Evolutionary conservation across 2,329 filamentous ascomycete genomes (phyloP), one percentile per base, ranked within the genome.

Genomic region (Colletotrichum tanaceti): DNA sequence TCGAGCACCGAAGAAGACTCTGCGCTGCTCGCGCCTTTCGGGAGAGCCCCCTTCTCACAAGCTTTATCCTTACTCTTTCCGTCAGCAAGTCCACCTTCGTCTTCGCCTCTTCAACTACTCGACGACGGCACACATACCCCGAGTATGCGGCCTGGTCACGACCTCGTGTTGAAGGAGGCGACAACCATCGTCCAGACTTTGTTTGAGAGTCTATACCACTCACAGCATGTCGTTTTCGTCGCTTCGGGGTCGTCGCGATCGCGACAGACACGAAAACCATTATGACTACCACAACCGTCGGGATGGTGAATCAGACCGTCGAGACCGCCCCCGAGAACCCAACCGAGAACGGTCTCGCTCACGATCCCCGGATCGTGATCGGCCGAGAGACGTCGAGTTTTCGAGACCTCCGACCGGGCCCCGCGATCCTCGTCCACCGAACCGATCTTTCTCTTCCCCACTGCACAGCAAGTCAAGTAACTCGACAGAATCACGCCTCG

Each of bases 211-310:
- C n/a, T 32, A 57, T 38, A 28, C 20, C 20, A 44, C 24, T 20
- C 24, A 11, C 38, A 49, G 5, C 52, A 63, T 63, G 61, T 47
- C 61, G 16, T 47, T 46, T 43, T 22, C 63, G 54, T 35, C 60
- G 54, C n/a, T n/a, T 39, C 5, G 46, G 24, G 63, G 69, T 39
- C 71, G 72, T 41, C 64, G 62, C 0, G 71, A 65, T 13, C 63
- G 69, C 10, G 71, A 71, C 7, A 63, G 70, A 7, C 49, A 62
- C 2, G 63, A 67, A 20, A 57, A 58, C 2, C 24, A 49, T 3
- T 54, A 35, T 28, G 49, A 62, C 22, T 60, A 63, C 59, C 39
- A 44, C 16, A 54, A 70, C 46, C 60, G 67, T 20, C 60, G 65
- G n/a, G 68, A 65, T 22, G 65, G 55, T 9, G 65, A 70, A 63